These are phyloP conservation scores for Helicocarpus griseus DNA, from an alignment of 2,329 filamentous ascomycete species.

Conservation along the genomic window DNA sequence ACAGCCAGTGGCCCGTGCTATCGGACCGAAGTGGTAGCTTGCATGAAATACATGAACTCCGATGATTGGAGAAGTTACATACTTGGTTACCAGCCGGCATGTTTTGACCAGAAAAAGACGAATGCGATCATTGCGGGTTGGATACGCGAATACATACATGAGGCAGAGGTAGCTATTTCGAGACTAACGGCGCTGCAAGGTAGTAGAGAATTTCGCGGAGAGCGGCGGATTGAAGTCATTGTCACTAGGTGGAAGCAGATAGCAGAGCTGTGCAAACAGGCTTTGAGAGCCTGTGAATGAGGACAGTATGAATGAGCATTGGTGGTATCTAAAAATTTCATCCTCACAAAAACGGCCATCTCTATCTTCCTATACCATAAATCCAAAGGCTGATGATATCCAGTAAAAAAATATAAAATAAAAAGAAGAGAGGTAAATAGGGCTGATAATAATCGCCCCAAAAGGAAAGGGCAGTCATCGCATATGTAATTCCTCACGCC, in stretches of 20 bases:
- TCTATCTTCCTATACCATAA: too few relatives aligned
- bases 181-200: neutral
- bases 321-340: neutral
- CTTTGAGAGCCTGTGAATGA: constrained; percentile 10
- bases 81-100: constrained; percentile 25
- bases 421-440: neutral
- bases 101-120: constrained; percentile 22
- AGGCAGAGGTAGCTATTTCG: constrained; percentile 23
- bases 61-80: constrained; percentile 31
- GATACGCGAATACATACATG: constrained; percentile 26
- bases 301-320: neutral
- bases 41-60: constrained; percentile 30
- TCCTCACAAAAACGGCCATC: too few relatives aligned
- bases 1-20: constrained; percentile 31
- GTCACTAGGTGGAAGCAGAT: constrained; percentile 33
- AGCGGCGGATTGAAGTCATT: constrained; percentile 19
- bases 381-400: too few relatives aligned
- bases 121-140: constrained; percentile 26
- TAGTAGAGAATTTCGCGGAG: constrained; percentile 9
- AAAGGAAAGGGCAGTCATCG: neutral
- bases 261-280: constrained; percentile 22
- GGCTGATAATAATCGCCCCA: neutral
- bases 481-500: neutral
- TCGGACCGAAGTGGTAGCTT: constrained; percentile 34
- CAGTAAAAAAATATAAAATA: neutral